Base-by-base conservation (phyloP, 164 flowering plant genomes). In the Buxus sempervirens region DNA sequence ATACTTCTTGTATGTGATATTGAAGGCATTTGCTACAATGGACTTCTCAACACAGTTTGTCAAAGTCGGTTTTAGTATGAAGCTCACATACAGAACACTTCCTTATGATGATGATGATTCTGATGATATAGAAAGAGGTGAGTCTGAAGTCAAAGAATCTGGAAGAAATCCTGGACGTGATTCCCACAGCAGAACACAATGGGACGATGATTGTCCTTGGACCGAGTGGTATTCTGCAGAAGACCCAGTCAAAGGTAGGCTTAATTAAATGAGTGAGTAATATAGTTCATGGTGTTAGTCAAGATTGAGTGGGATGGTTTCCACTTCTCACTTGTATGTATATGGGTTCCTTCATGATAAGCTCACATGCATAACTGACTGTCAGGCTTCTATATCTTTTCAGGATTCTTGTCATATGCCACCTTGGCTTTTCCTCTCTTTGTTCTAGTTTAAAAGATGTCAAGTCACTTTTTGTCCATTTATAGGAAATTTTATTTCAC, bases 121-220 rank as follows among this genome's bases (percentile, higher is more conserved):
- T 69, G 84, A 82, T 76, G 77, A 67, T 57, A 62, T 78, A 15
- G 76, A 74, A 64, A 80, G 63, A 67, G 66, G 60, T 77, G 85
- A 83, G 70, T 60, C 79, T 67, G 91, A 82, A 53, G 70, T 58
- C 38, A 48, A 67, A n/a, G 87, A 79, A 60, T 70, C 83, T 71
- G 79, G 66, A 49, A 81, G 51, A 63, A 69, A 65, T 69, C 55
- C 70, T 62, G 84, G 71, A 63, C 72, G 49, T 76, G 82, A 76
- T 2, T 70, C 59, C 21, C 82, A 55, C 67, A 78, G 23, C 36
- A 87, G 68, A 80, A 59, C 72, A 51, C 91, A 86, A 60, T 96
- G 99, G 99, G 99, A 96, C 81, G 97, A 88, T 78, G 95, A 90
- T 74, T 96, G 97, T 72, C 95, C 99, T 74, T 93, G 99, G 99